Base-by-base conservation (phyloP, 164 flowering plant genomes). In the Stephania cephalantha region DNA sequence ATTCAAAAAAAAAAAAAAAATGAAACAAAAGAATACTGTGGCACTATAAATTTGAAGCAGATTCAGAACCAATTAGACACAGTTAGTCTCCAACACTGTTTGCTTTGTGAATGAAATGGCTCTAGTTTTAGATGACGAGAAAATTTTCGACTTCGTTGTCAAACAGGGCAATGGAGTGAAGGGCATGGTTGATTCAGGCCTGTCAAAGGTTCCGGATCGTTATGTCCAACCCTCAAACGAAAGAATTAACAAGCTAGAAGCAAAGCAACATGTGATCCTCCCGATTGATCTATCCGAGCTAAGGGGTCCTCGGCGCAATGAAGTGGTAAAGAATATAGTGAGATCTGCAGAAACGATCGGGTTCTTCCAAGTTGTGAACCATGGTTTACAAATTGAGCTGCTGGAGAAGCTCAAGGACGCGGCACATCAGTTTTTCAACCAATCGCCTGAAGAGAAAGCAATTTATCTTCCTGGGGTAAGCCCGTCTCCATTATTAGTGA, bases 351-450 rank as follows among this genome's bases (percentile, higher is more conserved):
- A 83, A 74, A 81, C 76, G 13, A 73, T 85, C 3, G 88, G 88
- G 58, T 85, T 85, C 79, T 84, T 85, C 69, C 86, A 85, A 63
- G 85, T 84, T 20, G 82, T 84, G 50, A 85, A 84, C 83, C 88
- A 84, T 73, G 84, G 85, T 6, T 79, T 84, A 65, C 78, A 83
- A 1, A 25, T 81, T 9, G 84, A 86, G 46, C 42, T 86, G 71
- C 83, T 86, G 0, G 83, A 84, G 69, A 70, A 71, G 10, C 75
- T 86, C 44, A 86, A 83, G 76, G 75, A 46, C 0, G 67, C 83
- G 0, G 86, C 86, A 0, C 80, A 83, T 46, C 30, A 29, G 7
- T 86, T 86, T 73, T 86, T 84, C 29, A 74, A 50, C 42, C 84
- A 74, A 55, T 73, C 79, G 2, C 68, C 83, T 10, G 86, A 82